A percentile compares a stretch with the other conserved stretches of the same genome.
These are phyloP conservation scores for Sporothrix variecibatus DNA, from an alignment of 2,329 filamentous ascomycete species.

Conservation along the genomic window DNA sequence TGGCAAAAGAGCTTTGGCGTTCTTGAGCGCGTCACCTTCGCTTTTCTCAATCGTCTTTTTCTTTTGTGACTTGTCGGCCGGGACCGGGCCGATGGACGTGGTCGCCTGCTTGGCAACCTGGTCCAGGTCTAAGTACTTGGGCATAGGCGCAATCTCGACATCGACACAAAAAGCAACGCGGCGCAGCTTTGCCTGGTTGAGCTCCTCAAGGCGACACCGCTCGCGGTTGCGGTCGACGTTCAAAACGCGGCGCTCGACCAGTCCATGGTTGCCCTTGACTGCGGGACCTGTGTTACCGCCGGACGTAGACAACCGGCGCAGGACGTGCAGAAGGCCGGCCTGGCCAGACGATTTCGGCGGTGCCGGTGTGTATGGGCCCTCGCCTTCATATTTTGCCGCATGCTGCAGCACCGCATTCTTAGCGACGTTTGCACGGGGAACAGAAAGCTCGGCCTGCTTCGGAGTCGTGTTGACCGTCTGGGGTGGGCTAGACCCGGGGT, in stretches of 20 bases:
- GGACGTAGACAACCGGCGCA: conserved; percentile 78
- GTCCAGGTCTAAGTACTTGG: conserved; percentile 69
- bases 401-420: conserved; percentile 64
- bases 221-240: conserved; percentile 82
- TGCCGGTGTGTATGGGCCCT: conserved; percentile 70
- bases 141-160: conserved; percentile 90
- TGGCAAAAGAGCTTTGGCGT: conserved; percentile 52
- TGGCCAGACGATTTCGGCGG: conserved; percentile 66
- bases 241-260: conserved; percentile 78
- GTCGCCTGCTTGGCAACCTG: conserved; percentile 42
- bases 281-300: conserved; percentile 45
- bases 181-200: conserved; percentile 78
- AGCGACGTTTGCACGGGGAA: conserved; percentile 52
- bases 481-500: conserved; percentile 37
- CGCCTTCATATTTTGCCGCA: conserved; percentile 56
- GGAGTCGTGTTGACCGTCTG: conserved; percentile 40
- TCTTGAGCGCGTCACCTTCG: conserved; percentile 74
- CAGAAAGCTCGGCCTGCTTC: conserved; percentile 47
- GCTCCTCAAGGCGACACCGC: conserved; percentile 74
- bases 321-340: conserved; percentile 76
- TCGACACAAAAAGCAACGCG: conserved; percentile 95
- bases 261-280: conserved; percentile 58
- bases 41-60: conserved; percentile 67
- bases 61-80: conserved; percentile 58
- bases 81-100: conserved; percentile 30